phyloP scores from a whole-genome alignment of 371 early-diverging fungal species.

The Cokeromyces recurvatus region DNA sequence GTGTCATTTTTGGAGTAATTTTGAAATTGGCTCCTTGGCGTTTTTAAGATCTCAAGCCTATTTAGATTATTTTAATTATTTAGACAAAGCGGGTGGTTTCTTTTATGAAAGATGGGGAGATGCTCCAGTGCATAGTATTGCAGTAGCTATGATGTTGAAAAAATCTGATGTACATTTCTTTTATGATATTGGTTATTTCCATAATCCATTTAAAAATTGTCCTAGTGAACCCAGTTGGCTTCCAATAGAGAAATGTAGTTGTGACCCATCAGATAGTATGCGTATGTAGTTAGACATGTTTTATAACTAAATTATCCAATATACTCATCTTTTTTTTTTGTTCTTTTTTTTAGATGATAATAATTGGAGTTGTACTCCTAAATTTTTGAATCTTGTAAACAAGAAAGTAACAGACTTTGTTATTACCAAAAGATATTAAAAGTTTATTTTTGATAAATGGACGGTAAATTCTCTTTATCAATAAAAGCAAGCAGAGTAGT shows the following conservation, averaged over 20 bases:
- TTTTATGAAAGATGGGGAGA: constrained; percentile 97
- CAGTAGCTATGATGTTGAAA: constrained; percentile 77
- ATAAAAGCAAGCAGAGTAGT: constrained; percentile 5
- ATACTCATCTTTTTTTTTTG: too few relatives aligned
- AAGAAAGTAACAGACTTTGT: constrained; percentile 21
- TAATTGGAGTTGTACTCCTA: constrained; percentile 26
- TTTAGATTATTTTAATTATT: constrained; percentile 61
- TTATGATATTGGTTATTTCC: constrained; percentile 85
- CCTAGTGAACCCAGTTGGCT: constrained; percentile 52
- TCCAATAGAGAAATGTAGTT: constrained; percentile 52
- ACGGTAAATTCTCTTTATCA: constrained; percentile 8
- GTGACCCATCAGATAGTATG: constrained; percentile 49
- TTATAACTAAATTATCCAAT: too few relatives aligned
- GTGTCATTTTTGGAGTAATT: constrained; percentile 97
- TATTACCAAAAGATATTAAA: constrained; percentile 21
- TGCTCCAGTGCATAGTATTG: constrained; percentile 95
- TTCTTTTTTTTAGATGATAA: constrained; percentile 12
- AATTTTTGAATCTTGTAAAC: constrained; percentile 19
- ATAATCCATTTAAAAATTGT: constrained; percentile 69
- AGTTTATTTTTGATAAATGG: constrained; percentile 1
- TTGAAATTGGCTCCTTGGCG: constrained; percentile 87
- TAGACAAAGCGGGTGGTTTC: constrained; percentile 89
- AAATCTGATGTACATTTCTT: constrained; percentile 88
- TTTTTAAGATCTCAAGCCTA: constrained; percentile 72
- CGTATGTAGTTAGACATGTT: too few relatives aligned